Percentiles rank a stretch among this genome's conserved stretches.
These are phyloP conservation scores for Seiridium unicorne DNA, from an alignment of 2,329 filamentous ascomycete genomes.

Conservation along the genomic window DNA sequence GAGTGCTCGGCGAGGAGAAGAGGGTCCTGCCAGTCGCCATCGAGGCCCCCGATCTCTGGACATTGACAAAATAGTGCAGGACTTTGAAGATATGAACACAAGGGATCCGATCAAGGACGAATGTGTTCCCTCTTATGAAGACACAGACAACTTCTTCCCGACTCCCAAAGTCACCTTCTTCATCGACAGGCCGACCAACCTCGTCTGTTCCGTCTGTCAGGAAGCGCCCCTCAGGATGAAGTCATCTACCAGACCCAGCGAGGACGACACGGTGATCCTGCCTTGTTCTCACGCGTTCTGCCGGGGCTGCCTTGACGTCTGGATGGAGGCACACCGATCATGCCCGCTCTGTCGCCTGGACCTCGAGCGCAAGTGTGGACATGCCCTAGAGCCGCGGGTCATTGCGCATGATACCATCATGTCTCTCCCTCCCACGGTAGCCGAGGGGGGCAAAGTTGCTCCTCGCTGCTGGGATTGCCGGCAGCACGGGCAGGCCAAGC, in stretches of 20 bases:
- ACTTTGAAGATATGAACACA: not conserved
- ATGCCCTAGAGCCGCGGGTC: slow-evolving; percentile 21
- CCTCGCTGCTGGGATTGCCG: slow-evolving; percentile 15
- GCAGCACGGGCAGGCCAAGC: slow-evolving; percentile 6
- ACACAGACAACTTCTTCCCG: not conserved
- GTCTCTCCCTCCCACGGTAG: slow-evolving; percentile 29
- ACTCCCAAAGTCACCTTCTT: slow-evolving; percentile 1
- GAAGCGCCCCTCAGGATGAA: not conserved
- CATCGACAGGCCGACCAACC: not conserved
- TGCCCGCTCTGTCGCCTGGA: slow-evolving; percentile 34
- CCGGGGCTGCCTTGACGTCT: slow-evolving; percentile 23
- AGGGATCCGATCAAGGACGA: not conserved
- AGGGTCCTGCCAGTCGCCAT: not conserved
- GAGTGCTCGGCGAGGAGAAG: not conserved
- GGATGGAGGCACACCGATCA: slow-evolving; percentile 19
- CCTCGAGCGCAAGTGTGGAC: slow-evolving; percentile 28
- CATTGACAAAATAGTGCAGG: not conserved
- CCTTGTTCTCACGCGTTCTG: slow-evolving; percentile 35
- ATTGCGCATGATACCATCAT: slow-evolving; percentile 29
- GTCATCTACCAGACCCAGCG: not conserved
- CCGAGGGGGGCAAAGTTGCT: slow-evolving; percentile 26
- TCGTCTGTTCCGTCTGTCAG: not conserved
- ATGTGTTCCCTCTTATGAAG: not conserved
- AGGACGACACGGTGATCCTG: slow-evolving; percentile 20
- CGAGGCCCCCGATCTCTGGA: not conserved